These are phyloP conservation scores for Lodderomyces oxycetoniae DNA, from an alignment of 1,139 yeast species.

Conservation along the genomic window DNA sequence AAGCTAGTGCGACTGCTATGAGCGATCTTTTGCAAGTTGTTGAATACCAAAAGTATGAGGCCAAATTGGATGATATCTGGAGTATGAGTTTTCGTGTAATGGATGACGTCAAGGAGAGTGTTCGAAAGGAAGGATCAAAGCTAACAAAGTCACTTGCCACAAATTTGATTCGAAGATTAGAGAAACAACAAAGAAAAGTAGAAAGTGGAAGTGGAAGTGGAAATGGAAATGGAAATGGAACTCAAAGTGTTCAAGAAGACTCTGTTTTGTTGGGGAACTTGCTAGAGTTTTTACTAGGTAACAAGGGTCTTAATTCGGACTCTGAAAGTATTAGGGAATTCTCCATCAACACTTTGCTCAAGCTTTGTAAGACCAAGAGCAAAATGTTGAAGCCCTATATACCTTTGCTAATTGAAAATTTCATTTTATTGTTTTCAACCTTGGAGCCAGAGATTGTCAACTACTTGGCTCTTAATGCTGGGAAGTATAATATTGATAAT, in stretches of 20 bases:
- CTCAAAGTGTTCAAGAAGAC: too few species aligned
- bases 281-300: constrained; percentile 77
- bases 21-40: constrained; percentile 64
- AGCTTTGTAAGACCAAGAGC: constrained; percentile 61
- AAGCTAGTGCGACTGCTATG: constrained; percentile 78
- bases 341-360: constrained; percentile 68
- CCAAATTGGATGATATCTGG: constrained; percentile 69
- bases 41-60: constrained; percentile 50
- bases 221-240: too few species aligned
- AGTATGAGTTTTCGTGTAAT: constrained; percentile 79
- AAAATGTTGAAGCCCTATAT: constrained; percentile 61
- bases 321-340: constrained; percentile 80
- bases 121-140: constrained; percentile 71
- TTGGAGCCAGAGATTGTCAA: constrained; percentile 89
- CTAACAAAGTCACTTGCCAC: constrained; percentile 67
- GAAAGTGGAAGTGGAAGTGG: neutral
- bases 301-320: constrained; percentile 74
- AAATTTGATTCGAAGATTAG: constrained; percentile 56
- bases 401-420: constrained; percentile 63
- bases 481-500: constrained; percentile 70
- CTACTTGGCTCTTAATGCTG: constrained; percentile 82
- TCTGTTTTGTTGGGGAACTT: constrained; percentile 47
- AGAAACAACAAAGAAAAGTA: constrained; percentile 18
- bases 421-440: constrained; percentile 72
- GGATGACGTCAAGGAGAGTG: constrained; percentile 95